Percentiles rank a stretch among this genome's conserved stretches.
Evolutionary conservation across 257 asterid species (phyloP).

Genomic region (Solanum virginianum): DNA sequence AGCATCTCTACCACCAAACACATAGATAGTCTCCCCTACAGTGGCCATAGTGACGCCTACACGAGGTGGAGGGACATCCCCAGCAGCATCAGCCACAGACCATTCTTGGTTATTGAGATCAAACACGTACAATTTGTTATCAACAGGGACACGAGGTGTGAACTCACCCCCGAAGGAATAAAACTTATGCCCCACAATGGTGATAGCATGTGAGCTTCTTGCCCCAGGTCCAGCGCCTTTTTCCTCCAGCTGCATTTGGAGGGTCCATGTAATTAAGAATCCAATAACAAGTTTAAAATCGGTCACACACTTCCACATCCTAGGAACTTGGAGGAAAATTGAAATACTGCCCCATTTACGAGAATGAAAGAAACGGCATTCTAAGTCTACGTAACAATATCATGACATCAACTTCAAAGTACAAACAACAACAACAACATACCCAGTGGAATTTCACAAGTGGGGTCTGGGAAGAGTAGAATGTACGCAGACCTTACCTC

Average conservation of each 20-base stretch:
- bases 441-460: too few species aligned
- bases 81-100: conserved; percentile 46
- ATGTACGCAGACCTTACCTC: too few species aligned
- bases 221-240: conserved; percentile 80
- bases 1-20: conserved; percentile 79
- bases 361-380: neutral
- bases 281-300: neutral
- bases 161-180: conserved; percentile 87
- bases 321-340: neutral
- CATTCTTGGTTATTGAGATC: conserved; percentile 52
- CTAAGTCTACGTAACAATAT: neutral
- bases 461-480: too few species aligned
- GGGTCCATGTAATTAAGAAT: neutral
- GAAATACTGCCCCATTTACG: neutral
- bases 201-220: conserved; percentile 83
- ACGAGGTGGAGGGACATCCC: conserved; percentile 79
- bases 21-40: conserved; percentile 41
- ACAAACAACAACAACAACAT: too few species aligned
- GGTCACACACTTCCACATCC: neutral
- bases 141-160: conserved; percentile 76
- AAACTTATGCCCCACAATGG: conserved; percentile 58
- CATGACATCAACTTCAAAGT: neutral
- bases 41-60: conserved; percentile 82
- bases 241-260: conserved; percentile 54
- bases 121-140: conserved; percentile 52